These are phyloP conservation scores for Polygonum aviculare DNA, from an alignment of 148 eudicot species.

Conservation along the genomic window DNA sequence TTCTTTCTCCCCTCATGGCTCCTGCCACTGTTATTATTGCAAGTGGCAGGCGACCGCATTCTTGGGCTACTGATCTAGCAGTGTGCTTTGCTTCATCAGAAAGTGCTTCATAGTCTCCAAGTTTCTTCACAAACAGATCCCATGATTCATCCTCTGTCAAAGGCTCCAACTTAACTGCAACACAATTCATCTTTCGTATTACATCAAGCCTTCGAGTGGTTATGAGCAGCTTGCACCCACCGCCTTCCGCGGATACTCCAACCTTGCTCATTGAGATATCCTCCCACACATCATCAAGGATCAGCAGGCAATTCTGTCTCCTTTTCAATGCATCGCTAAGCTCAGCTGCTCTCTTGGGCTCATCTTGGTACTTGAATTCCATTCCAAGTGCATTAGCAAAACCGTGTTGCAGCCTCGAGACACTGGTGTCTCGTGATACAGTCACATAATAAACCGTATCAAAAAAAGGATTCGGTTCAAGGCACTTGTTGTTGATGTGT, in stretches of 20 bases:
- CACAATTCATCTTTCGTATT: constrained; percentile 14
- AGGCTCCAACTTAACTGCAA: constrained; percentile 13
- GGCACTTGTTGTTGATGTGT: constrained; percentile 15
- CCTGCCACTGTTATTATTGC: constrained; percentile 19
- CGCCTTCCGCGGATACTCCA: constrained; percentile 19
- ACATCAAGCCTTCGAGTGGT: constrained; percentile 23
- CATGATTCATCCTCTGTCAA: constrained; percentile 21
- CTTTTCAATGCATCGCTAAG: constrained; percentile 5
- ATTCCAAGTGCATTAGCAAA: constrained; percentile 20
- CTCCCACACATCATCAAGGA: constrained; percentile 14
- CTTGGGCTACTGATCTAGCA: constrained; percentile 15
- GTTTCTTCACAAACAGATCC: constrained; percentile 17
- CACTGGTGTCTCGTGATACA: constrained; percentile 16
- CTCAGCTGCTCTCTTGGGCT: constrained; percentile 14
- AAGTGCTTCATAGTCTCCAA: constrained; percentile 12
- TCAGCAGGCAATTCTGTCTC: constrained; percentile 18
- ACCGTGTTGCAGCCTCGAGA: constrained; percentile 15
- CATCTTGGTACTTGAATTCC: constrained; percentile 9
- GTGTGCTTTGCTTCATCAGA: background rate
- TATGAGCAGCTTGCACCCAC: constrained; percentile 21
- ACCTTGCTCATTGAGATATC: constrained; percentile 13
- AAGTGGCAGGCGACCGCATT: constrained; percentile 23
- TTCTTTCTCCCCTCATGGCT: constrained; percentile 19
- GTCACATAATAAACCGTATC: constrained; percentile 13
- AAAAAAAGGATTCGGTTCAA: too few species aligned